phyloP scores from a whole-genome alignment of 2,329 filamentous ascomycete genomes.

The Hypoxylon sp. region DNA sequence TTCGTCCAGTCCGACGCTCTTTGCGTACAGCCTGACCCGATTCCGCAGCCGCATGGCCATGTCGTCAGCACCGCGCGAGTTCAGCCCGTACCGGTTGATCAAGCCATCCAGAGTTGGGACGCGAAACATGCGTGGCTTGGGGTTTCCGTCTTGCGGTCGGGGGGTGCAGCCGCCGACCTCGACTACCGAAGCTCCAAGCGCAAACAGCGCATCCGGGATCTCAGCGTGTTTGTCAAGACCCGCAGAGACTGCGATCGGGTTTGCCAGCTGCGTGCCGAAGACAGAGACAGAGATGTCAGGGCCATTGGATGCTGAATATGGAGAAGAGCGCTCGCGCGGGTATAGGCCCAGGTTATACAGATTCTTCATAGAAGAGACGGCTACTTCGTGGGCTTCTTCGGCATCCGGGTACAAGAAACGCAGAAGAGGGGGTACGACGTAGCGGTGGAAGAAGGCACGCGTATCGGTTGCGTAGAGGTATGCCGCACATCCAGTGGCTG shows the following conservation, averaged over 20 bases:
- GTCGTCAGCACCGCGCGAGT: constrained; percentile 89
- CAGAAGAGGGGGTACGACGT: constrained; percentile 75
- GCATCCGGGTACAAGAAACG: constrained; percentile 79
- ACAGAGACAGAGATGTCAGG: constrained; percentile 66
- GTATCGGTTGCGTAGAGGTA: constrained; percentile 84
- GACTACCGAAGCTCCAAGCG: constrained; percentile 86
- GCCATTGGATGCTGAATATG: constrained; percentile 49
- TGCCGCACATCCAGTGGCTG: constrained; percentile 61
- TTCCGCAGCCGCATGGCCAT: constrained; percentile 85
- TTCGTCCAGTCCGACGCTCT: constrained; percentile 78
- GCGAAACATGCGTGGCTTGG: constrained; percentile 88
- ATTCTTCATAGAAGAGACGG: constrained; percentile 77
- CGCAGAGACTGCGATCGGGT: constrained; percentile 94
- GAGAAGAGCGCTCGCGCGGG: constrained; percentile 79
- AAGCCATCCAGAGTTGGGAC: constrained; percentile 86
- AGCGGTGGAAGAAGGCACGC: constrained; percentile 77
- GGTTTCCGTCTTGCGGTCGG: constrained; percentile 88
- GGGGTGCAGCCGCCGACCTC: constrained; percentile 95
- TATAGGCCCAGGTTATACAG: constrained; percentile 83
- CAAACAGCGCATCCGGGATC: constrained; percentile 87
- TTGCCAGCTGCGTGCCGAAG: constrained; percentile 82
- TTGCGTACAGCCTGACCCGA: constrained; percentile 83
- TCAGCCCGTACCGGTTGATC: constrained; percentile 96
- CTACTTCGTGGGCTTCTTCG: constrained; percentile 91
- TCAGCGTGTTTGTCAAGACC: constrained; percentile 96